Evolutionary conservation across 164 flowering plant genomes (phyloP).

Genomic region (Chimonanthus praecox): DNA sequence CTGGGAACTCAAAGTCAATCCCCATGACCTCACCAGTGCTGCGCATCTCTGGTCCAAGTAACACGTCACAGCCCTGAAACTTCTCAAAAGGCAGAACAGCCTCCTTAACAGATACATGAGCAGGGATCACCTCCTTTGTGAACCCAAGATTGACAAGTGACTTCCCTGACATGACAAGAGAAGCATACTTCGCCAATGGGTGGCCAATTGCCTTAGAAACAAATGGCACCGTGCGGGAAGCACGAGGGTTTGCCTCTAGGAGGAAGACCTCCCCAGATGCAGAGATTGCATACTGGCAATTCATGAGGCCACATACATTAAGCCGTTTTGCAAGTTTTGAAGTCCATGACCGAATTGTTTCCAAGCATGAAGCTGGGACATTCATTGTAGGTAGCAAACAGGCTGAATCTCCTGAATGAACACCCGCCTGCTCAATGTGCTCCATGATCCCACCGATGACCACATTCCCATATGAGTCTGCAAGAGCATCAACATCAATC

Average conservation of each 20-base stretch:
- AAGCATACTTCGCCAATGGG: conserved; percentile 91
- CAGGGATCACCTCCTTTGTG: conserved; percentile 72
- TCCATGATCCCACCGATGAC: conserved; percentile 98
- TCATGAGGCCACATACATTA: conserved; percentile 92
- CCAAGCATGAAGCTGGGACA: conserved; percentile 54
- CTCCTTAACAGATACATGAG: conserved; percentile 83
- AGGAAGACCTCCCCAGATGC: conserved; percentile 70
- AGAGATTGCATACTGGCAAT: conserved; percentile 90
- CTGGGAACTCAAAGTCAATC: conserved; percentile 53
- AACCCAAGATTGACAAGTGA: conserved; percentile 59
- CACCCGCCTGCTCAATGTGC: conserved; percentile 96
- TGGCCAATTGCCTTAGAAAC: conserved; percentile 96
- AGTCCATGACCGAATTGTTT: conserved; percentile 83
- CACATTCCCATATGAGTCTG: conserved; percentile 80
- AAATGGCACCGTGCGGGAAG: conserved; percentile 91
- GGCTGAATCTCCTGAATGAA: conserved; percentile 94
- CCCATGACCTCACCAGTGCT: conserved; percentile 99
- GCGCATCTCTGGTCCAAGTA: conserved; percentile 94
- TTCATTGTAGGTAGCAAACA: conserved; percentile 84
- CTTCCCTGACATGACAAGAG: conserved; percentile 91
- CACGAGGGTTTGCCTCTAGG: conserved; percentile 95
- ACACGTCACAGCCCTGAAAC: conserved; percentile 88
- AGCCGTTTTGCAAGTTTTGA: conserved; percentile 63
- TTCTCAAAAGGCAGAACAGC: conserved; percentile 93
- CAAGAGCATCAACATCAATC: conserved; percentile 84